A percentile compares a stretch with the other conserved stretches of the same genome.
phyloP scores from a whole-genome alignment of 2,329 filamentous ascomycete species.

The Cercospora nicotianae region DNA sequence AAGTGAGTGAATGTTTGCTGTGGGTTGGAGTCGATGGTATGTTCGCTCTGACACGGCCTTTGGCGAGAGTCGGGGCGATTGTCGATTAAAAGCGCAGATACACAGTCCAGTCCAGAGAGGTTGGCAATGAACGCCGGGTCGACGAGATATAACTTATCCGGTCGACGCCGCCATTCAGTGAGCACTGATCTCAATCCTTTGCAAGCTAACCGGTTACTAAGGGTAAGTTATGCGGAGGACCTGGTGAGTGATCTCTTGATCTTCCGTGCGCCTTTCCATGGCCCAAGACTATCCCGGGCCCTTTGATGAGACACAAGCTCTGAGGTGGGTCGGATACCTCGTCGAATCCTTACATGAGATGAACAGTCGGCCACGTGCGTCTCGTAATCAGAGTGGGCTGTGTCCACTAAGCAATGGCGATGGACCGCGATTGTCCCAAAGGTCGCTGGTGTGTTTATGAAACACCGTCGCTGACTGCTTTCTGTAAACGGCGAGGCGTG shows the following conservation, averaged over 20 bases:
- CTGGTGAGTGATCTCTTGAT: slow-evolving; percentile 16
- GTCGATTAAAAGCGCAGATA: not conserved
- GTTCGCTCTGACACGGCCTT: not conserved
- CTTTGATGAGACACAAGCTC: slow-evolving; percentile 15
- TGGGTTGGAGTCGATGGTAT: not conserved
- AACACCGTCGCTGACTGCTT: slow-evolving; percentile 13
- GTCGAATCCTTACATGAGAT: slow-evolving; percentile 7
- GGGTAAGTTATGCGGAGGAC: slow-evolving; percentile 10
- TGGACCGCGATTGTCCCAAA: slow-evolving; percentile 8
- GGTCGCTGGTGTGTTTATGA: slow-evolving; percentile 5
- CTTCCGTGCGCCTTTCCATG: not conserved
- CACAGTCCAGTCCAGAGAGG: not conserved
- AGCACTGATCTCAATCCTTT: slow-evolving; percentile 7
- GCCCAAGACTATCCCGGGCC: slow-evolving; percentile 4
- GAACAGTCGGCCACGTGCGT: slow-evolving; percentile 10
- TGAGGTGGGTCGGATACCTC: not conserved
- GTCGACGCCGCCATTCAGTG: slow-evolving; percentile 8
- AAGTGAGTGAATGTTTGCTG: not conserved
- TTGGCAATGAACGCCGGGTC: not conserved
- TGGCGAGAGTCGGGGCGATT: not conserved
- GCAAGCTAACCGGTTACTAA: slow-evolving; percentile 10
- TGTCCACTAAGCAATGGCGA: slow-evolving; percentile 7
- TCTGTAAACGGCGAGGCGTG: slow-evolving; percentile 4
- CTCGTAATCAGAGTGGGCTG: slow-evolving; percentile 3
- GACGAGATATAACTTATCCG: slow-evolving; percentile 1